phyloP scores from a whole-genome alignment of 495 filamentous ascomycete species.

The Bryoglossum gracile region DNA sequence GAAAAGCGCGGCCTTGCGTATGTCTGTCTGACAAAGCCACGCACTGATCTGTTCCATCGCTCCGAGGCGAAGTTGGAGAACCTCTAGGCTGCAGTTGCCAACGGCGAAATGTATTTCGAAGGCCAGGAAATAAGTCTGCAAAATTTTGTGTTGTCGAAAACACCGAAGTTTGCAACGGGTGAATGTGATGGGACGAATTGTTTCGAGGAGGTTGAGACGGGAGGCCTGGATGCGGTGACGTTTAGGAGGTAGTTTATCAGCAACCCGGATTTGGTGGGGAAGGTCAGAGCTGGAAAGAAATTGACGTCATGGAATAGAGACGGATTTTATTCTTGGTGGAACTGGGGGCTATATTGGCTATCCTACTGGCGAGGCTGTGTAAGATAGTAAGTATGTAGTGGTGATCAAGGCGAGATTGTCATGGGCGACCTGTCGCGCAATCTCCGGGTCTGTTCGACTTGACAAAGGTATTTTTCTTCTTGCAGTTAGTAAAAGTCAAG shows the following conservation, averaged over 20 bases:
- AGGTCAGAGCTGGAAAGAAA: conserved; percentile 1
- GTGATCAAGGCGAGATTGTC: background rate
- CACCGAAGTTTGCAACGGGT: conserved; percentile 10
- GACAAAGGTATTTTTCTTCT: conserved; percentile 6
- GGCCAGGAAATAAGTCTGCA: conserved; percentile 5
- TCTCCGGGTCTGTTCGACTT: background rate
- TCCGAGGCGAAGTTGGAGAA: conserved; percentile 47
- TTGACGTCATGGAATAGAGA: conserved; percentile 1
- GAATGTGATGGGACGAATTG: conserved; percentile 34
- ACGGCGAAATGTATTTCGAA: conserved; percentile 25
- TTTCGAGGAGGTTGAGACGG: conserved; percentile 50
- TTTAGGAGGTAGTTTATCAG: conserved; percentile 18
- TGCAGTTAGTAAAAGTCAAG: background rate
- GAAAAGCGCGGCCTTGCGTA: conserved; percentile 36
- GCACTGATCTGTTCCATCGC: conserved; percentile 37
- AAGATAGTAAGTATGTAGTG: background rate
- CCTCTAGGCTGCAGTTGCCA: conserved; percentile 34
- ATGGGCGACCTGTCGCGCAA: background rate
- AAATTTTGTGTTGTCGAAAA: conserved; percentile 6
- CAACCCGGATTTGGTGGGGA: conserved; percentile 19
- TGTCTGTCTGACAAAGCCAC: conserved; percentile 12
- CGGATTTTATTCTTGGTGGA: conserved; percentile 20
- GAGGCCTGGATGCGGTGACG: conserved; percentile 39
- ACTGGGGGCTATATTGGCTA: conserved; percentile 13
- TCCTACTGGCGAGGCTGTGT: conserved; percentile 5